Base-by-base conservation (phyloP, 345 rosid species). In the Salix brachista region DNA sequence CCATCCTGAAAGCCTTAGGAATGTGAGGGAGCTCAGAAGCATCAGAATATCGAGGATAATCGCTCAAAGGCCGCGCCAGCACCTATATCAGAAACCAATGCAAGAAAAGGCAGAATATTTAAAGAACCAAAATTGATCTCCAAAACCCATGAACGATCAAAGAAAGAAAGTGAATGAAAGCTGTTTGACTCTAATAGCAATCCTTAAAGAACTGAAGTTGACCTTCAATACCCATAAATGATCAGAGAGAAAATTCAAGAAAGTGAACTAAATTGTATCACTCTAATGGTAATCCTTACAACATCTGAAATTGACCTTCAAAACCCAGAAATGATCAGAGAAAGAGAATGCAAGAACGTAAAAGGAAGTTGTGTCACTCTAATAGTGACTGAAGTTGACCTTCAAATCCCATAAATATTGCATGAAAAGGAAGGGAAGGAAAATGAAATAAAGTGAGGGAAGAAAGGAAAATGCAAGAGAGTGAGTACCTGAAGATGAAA, bases 1-100 rank as follows among this genome's bases (percentile, higher is more conserved):
- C 67, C n/a, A n/a, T 46, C 50, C 69, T 69, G 78, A 81, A 81
- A 32, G 13, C 71, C 67, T 30, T 23, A 65, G 70, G 25, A 1
- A 62, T 77, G 72, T 73, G 84, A 54, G n/a, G n/a, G 14, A 71
- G 16, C n/a, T 52, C 44, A n/a, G 26, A 42, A 18, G 44, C 12
- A 67, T 67, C 71, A 67, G 41, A 21, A 37, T 48, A 16, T 48
- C 7, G 19, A 17, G 54, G 19, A 48, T 48, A 48, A 16, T 14
- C 19, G 19, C 19, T 5, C 19, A 17, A 16, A 4, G 54, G 54
- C 54, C 6, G 52, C 52, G 52, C 52, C 52, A 46, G 52, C 18
- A 46, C 54, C 54, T 48, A 48, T 48, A 48, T 48, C 54, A 48
- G 6, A 48, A 48, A 48, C 54, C 19, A 48, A 48, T 4, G 41